Base-by-base conservation (phyloP, 1,284 basidiomycete genomes). In the Microbotryum silenes-acaulis region DNA sequence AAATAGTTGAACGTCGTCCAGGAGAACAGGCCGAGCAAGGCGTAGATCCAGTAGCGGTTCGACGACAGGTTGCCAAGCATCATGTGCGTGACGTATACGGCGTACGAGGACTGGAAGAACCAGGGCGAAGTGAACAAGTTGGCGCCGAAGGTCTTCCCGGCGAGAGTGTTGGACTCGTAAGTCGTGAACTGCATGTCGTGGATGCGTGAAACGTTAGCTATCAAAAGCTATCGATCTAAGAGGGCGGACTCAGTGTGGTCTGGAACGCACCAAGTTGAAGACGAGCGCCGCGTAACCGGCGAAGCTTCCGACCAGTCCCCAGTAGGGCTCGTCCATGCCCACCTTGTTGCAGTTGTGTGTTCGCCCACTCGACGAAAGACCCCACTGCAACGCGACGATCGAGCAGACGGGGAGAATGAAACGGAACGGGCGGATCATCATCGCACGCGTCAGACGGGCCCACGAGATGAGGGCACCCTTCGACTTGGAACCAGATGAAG, bases 21-120 rank as follows among this genome's bases (percentile, higher is more conserved):
- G 52, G 65, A 69, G 61, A 74, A 74, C 64, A 71, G 70, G 59
- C 64, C 70, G 56, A 75, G 56, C 31, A 72, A 47, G 16, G 45
- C 70, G 65, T 74, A 74, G 47, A 75, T 64, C 74, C 74, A 75
- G 71, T 74, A 74, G n/a, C 74, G 67, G 59, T 73, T 73, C 47
- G 67, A 70, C 47, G 73, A 71, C 29, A 74, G 61, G 64, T 74
- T 74, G 52, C 73, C 73, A 51, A 75, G 69, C 73, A 75, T 74
- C 56, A 74, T 70, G 66, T 74, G 73, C 18, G 66, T 61, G 50
- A 69, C 67, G 68, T 72, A 73, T 57, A 71, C 72, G 46, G 69
- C 68, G 66, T 71, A 74, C 48, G 66, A 68, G 14, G 67, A 62
- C 60, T 73, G 71, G 70, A 74, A 75, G 67, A 74, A 72, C 74